Base-by-base conservation (phyloP, 495 filamentous ascomycete genomes). In the Penicillium silybi region DNA sequence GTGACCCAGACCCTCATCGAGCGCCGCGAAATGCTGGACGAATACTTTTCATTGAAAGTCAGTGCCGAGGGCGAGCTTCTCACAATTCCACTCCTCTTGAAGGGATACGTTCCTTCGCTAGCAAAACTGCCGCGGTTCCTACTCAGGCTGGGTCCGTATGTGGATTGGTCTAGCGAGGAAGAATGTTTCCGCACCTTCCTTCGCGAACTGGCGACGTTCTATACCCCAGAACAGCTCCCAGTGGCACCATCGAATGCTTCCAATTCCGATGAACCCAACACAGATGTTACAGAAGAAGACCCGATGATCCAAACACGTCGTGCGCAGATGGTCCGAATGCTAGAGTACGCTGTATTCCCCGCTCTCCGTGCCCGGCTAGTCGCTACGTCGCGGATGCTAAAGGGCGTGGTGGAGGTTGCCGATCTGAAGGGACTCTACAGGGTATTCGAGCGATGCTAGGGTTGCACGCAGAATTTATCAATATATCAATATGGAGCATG, bases 371-470 rank as follows among this genome's bases (percentile, higher is more conserved):
- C 85, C 6, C 77, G 91, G 46, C 66, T 99, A 32, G 86, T 97
- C 52, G 92, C 91, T 22, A 96, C 92, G 38, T 86, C 80, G 52
- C 76, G 79, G 18, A 69, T 97, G 58, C 79, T 97, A 67, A 80
- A 81, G 49, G 88, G 85, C 17, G 83, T 96, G 25, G 76, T 95
- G 15, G 93, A 99, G 71, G 84, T 96, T 22, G 95, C 95, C 0
- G 88, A 96, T 75, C 70, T 97, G 50, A 97, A 96, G 67, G 92
- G 95, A 4, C 65, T 99, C 44, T 99, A 99, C 69, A 76, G 89
- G 38, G 92, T 97, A n/a, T 99, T 99, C 75, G 95, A 99, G 71
- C 79, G 95, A 43, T 97, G 92, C 69, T 97, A 68, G 83, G 23
- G 1, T 9, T 16, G 17, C 22, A n/a, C n/a, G n/a, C 35, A 39